Evolutionary conservation across 352 stramenopile species (phyloP).

Genomic region (Globisporangium mamillatum): DNA sequence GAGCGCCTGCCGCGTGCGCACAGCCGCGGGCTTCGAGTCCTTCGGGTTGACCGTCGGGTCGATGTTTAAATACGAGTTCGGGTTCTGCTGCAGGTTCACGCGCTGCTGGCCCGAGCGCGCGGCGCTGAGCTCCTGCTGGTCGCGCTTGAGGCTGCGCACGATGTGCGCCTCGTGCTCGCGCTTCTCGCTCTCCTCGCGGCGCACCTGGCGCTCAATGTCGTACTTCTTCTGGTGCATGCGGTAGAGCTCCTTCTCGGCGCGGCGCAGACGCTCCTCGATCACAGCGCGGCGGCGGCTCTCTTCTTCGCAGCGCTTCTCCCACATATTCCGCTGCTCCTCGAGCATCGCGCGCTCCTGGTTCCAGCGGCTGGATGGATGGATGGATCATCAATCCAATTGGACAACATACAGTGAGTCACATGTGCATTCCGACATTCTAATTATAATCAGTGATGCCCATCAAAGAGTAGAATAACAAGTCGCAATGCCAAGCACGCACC

Average conservation of each 20-base stretch:
- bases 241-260: conserved; percentile 85
- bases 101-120: conserved; percentile 18
- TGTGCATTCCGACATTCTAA: neutral
- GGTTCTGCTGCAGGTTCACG: conserved; percentile 9
- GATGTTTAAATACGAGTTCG: conserved; percentile 38
- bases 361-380: conserved; percentile 45
- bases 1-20: conserved; percentile 74
- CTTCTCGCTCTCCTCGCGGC: conserved; percentile 83
- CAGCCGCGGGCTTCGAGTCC: conserved; percentile 67
- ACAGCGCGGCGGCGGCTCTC: conserved; percentile 64
- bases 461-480: conserved; percentile 8
- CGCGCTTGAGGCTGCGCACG: conserved; percentile 74
- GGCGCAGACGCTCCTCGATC: conserved; percentile 75
- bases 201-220: conserved; percentile 82
- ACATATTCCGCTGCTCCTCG: conserved; percentile 58
- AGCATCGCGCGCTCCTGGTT: conserved; percentile 54
- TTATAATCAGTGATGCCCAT: conserved; percentile 9
- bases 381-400: neutral
- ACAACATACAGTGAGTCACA: neutral
- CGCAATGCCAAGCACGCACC: conserved; percentile 30
- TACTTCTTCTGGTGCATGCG: conserved; percentile 91
- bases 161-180: conserved; percentile 84
- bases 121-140: conserved; percentile 45
- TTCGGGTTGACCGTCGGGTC: conserved; percentile 82
- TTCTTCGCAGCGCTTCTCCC: conserved; percentile 78